Base-by-base conservation (phyloP, 257 asterid species). In the Paulownia fortunei region DNA sequence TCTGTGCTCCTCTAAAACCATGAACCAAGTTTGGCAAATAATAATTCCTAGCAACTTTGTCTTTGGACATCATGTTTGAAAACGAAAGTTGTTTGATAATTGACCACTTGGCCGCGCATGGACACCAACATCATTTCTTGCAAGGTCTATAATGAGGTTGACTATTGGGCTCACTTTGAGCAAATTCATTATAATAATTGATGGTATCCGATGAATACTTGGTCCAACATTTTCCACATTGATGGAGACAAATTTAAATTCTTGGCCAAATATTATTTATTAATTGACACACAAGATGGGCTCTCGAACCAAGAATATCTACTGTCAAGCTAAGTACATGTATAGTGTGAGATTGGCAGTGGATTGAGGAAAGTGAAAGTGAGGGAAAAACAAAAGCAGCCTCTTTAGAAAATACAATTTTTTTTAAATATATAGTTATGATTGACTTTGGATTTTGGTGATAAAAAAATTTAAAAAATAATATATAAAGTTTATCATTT, bases 131-230 rank as follows among this genome's bases (percentile, higher is more conserved):
- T 67, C 56, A 67, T 67, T 23, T 47, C 37, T 24, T 42, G 73
- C 73, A 15, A 10, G 4, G 21, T 41, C n/a, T 39, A 41, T 42
- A 1, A 44, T 67, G 58, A 11, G 42, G 44, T 32, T 62, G 69
- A 62, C 46, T 62, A 34, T 0, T 62, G 24, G 13, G 27, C 69
- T 32, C 47, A 16, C 69, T 36, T 30, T 30, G 8, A 3, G 7
- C 2, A 26, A 59, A 56, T 59, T 59, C 49, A 63, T 63, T 36
- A 34, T 63, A 63, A 5, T 32, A 13, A 21, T 7, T 13, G 13
- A 59, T 21, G 62, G 79, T n/a, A 74, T 74, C 79, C 79, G 37
- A 74, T 61, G 79, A 74, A 16, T 5, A 42, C 44, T 23, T 21
- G 3, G 32, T 42, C 58, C 18, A 62, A 15, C 26, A 62, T 62